Conservation (phyloP, 148 eudicot species). For the Tetragonia tetragonoides region DNA sequence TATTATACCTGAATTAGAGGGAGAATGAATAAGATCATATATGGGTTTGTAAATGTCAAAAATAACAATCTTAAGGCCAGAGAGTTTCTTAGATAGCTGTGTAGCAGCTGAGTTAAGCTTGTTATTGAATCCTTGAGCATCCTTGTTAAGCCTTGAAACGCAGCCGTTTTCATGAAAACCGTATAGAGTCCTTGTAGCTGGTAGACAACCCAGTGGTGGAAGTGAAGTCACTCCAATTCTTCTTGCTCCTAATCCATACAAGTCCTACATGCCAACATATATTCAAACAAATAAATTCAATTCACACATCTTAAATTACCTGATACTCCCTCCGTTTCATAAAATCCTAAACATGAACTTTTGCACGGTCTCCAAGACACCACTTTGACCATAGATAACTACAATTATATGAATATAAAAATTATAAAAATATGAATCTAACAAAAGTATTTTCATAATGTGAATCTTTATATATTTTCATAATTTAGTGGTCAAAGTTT, state of each 20-base stretch:
- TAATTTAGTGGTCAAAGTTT: too few relatives aligned
- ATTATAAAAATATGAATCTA: too few relatives aligned
- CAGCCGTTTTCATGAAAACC: slow-evolving; percentile 63
- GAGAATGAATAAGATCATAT: slow-evolving; percentile 59
- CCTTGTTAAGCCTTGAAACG: slow-evolving; percentile 58
- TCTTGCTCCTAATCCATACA: slow-evolving; percentile 77
- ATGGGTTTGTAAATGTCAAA: slow-evolving; percentile 85
- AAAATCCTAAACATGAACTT: too few relatives aligned
- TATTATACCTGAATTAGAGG: slow-evolving; percentile 58
- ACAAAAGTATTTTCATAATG: too few relatives aligned
- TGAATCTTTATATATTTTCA: too few relatives aligned
- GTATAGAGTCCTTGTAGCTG: slow-evolving; percentile 62
- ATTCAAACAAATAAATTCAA: background rate
- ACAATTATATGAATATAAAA: too few relatives aligned
- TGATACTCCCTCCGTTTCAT: too few relatives aligned
- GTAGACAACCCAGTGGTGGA: slow-evolving; percentile 90
- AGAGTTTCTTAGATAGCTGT: slow-evolving; percentile 52
- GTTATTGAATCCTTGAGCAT: slow-evolving; percentile 74
- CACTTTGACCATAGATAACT: too few relatives aligned
- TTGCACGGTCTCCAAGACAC: too few relatives aligned
- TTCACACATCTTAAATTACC: background rate
- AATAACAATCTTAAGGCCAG: slow-evolving; percentile 69
- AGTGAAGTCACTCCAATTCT: slow-evolving; percentile 93
- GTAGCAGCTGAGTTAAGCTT: slow-evolving; percentile 65
- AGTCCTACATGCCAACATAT: slow-evolving; percentile 35